Base-by-base conservation (phyloP, 2,329 filamentous ascomycete genomes). In the Alternaria sp. region DNA sequence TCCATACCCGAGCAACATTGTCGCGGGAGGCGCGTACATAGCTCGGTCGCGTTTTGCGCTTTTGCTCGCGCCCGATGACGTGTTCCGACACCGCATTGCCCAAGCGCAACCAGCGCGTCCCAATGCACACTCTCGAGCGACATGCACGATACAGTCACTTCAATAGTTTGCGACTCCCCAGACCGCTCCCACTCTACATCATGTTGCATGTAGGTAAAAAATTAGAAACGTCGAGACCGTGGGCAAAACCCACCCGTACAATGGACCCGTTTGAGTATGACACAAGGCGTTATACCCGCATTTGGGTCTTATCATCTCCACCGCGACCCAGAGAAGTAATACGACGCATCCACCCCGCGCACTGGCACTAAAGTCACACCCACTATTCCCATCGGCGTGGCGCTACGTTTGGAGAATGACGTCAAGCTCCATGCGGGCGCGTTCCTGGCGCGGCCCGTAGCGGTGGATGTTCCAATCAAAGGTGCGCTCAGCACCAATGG, bases 401-500 rank as follows among this genome's bases (percentile, higher is more conserved):
- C 47, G 53, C 57, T 62, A 54, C 59, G 55, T 45, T 43, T 56
- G 44, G n/a, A 59, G 28, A 36, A 66, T 73, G 68, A 74, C 69
- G 72, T 77, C 73, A 75, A 67, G 12, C 40, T 64, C 61, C 65
- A 66, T 71, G 69, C 59, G 56, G 49, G 51, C 59, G 51, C 63
- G 64, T 67, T 68, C 60, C 67, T 71, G 70, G 67, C 58, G 66
- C 72, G 70, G 75, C 62, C 72, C 71, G 72, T 68, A 67, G 57
- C 73, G 65, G 70, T 63, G 56, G 49, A 62, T 59, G 67, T 57
- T 54, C 75, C 69, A 70, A 70, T 72, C 66, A 71, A 32, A 62
- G 54, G 60, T 55, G 53, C 63, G 46, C 57, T 54, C 64, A 57
- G 59, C 66, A 62, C 77, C 77, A 79, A 78, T 78, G 63, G 70